phyloP scores from a whole-genome alignment of 2,329 filamentous ascomycete species.

The Diplodia corticola region DNA sequence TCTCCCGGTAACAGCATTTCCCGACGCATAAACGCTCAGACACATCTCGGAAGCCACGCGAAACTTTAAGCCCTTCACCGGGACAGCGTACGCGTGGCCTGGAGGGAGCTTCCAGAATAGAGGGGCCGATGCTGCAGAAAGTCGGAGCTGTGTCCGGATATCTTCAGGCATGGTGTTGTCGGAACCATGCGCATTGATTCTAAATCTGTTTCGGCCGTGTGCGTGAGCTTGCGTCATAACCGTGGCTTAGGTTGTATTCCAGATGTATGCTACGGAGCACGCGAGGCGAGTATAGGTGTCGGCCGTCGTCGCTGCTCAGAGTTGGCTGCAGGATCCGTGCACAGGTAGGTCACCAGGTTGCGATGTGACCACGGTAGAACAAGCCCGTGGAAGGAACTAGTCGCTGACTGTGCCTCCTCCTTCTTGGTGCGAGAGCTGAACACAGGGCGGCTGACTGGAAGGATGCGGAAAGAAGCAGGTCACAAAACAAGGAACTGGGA shows the following conservation, averaged over 20 bases:
- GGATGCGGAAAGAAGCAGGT: not conserved
- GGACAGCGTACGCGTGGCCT: conserved; percentile 1
- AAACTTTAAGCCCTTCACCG: conserved; percentile 5
- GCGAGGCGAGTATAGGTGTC: not conserved
- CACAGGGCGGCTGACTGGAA: not conserved
- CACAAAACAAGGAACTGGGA: not conserved
- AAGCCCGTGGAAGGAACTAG: not conserved
- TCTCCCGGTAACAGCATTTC: not conserved
- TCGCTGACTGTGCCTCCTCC: not conserved
- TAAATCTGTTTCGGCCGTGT: not conserved
- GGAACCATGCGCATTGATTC: not conserved
- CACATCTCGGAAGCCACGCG: not conserved
- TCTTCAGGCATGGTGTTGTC: not conserved
- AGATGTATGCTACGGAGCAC: not conserved
- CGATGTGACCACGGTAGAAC: not conserved
- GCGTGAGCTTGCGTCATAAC: not conserved
- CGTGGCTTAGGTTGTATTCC: not conserved
- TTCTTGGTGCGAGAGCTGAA: not conserved
- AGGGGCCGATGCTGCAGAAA: not conserved
- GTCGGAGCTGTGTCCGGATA: not conserved
- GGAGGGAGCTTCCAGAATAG: not conserved
- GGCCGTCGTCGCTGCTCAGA: not conserved
- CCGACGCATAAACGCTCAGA: conserved; percentile 13
- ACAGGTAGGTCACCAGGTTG: not conserved
- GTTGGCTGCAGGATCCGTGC: not conserved